Percentiles rank a stretch among this genome's conserved stretches.
These are phyloP conservation scores for Debaryomycetaceae sp. DNA, from an alignment of 1,139 yeast genomes.

Conservation along the genomic window DNA sequence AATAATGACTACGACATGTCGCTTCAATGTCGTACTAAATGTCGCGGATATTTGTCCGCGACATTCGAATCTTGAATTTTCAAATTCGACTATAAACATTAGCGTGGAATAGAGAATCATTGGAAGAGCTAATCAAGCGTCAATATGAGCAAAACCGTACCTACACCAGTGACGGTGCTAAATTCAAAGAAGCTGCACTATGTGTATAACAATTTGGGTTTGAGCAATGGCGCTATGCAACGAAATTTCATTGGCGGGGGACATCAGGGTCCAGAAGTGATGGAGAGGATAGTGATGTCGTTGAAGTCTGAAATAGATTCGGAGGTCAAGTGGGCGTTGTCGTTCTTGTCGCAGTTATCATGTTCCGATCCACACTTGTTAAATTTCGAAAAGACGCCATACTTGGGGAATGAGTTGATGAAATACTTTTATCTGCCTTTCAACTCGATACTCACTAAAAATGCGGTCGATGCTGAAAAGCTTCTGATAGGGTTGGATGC, in stretches of 20 bases:
- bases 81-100: neutral
- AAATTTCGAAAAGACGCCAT: constrained; percentile 46
- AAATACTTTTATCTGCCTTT: constrained; percentile 36
- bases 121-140: neutral
- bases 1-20: no score
- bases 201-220: constrained; percentile 10
- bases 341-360: constrained; percentile 56
- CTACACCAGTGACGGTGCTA: constrained; percentile 20
- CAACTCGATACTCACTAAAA: constrained; percentile 23
- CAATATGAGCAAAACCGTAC: constrained; percentile 9
- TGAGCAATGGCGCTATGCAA: constrained; percentile 10
- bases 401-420: constrained; percentile 49
- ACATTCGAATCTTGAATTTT: neutral
- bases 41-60: neutral
- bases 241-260: constrained; percentile 39
- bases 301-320: constrained; percentile 54
- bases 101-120: neutral
- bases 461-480: constrained; percentile 29
- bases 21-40: no score
- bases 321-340: constrained; percentile 67
- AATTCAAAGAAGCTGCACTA: constrained; percentile 14
- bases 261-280: constrained; percentile 53
- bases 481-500: constrained; percentile 53
- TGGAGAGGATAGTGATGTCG: constrained; percentile 61
- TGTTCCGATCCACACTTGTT: constrained; percentile 46